Evolutionary conservation across 345 rosid genomes (phyloP), one percentile per base, ranked within the genome.

Genomic region (Alliaria petiolata): DNA sequence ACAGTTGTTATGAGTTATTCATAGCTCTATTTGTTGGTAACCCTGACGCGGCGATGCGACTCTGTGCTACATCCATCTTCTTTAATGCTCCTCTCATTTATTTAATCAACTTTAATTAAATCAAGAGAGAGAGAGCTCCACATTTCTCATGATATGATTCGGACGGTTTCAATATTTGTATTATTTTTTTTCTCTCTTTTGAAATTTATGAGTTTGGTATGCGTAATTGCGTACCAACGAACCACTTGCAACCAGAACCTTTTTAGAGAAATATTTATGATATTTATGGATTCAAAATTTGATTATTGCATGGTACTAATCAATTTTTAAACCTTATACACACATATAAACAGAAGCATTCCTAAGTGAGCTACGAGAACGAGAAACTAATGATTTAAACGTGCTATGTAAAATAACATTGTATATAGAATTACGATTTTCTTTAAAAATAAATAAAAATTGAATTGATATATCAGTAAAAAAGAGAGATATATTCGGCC

Each of bases 11-110:
- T 4, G 73, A 60, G 35, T 67, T 42, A 16, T 17, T 22, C n/a
- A n/a, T n/a, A n/a, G n/a, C n/a, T n/a, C n/a, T n/a, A n/a, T n/a
- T n/a, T n/a, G n/a, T n/a, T n/a, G n/a, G n/a, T n/a, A n/a, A n/a
- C n/a, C 46, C 53, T 58, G 74, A 61, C 79, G 79, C 79, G 79
- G 79, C 79, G 79, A 68, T 61, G 64, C 63, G 79, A 61, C 30
- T 17, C 30, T 75, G n/a, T n/a, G 70, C 36, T 22, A 8, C 36
- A 56, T 31, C 26, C 59, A 30, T 8, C 25, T 0, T 36, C 62
- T 44, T 67, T 42, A 74, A 39, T 66, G 72, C 52, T 7, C 2
- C 11, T 38, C 64, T 22, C n/a, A n/a, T 63, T 44, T 25, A 35
- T n/a, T n/a, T n/a, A 28, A 8, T 45, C 16, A 53, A 52, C 47